Conservation (phyloP, 345 rosid species). For the Carallia brachiata region DNA sequence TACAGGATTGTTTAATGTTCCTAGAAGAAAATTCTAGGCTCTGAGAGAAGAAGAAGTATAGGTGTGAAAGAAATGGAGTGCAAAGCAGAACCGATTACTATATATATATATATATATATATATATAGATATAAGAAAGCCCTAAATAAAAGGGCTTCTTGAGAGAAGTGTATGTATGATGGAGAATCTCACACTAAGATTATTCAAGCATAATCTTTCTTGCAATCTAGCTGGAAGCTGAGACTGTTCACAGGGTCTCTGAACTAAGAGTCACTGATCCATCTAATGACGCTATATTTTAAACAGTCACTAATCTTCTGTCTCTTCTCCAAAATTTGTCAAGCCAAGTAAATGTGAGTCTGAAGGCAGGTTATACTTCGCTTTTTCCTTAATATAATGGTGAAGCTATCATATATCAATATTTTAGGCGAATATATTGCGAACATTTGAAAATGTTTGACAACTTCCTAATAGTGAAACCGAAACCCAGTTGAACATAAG, state of each 20-base stretch:
- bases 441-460: too few species aligned
- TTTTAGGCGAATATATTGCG: too few species aligned
- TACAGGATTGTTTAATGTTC: too few species aligned
- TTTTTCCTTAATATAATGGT: background rate
- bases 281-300: background rate
- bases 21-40: too few species aligned
- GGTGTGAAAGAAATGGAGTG: too few species aligned
- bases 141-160: background rate
- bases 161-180: background rate
- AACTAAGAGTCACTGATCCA: background rate
- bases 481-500: background rate
- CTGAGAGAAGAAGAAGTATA: background rate
- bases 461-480: conserved; percentile 5
- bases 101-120: background rate
- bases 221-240: background rate
- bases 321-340: background rate
- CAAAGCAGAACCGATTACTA: background rate
- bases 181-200: background rate
- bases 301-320: background rate
- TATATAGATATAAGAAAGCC: background rate
- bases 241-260: background rate
- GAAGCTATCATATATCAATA: background rate
- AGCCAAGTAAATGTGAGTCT: background rate
- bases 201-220: background rate
- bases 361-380: background rate